A percentile compares a stretch with the other conserved stretches of the same genome.
Evolutionary conservation across 2,329 filamentous ascomycete genomes (phyloP).

Genomic region (Boeremia lycopersici): DNA sequence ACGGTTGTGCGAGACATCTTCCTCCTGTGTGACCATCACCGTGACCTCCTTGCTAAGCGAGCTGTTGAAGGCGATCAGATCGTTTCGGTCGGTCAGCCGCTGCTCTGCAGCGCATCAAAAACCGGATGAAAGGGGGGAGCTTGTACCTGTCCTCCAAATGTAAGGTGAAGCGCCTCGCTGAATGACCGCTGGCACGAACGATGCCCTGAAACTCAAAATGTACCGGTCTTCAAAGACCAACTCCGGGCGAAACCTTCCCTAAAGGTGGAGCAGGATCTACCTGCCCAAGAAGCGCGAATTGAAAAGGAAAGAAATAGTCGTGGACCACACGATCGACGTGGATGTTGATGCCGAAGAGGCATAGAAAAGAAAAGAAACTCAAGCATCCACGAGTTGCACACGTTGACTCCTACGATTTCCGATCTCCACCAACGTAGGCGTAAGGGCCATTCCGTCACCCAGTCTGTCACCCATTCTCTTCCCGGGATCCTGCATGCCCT

Average conservation of each 20-base stretch:
- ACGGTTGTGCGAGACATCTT: neutral
- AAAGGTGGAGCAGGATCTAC: constrained; percentile 6
- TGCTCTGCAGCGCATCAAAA: constrained; percentile 10
- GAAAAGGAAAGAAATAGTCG: constrained; percentile 2
- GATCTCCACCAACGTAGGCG: constrained; percentile 46
- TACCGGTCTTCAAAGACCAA: neutral
- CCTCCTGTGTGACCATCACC: neutral
- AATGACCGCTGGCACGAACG: neutral
- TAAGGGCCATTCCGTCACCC: constrained; percentile 37
- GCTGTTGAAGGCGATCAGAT: neutral
- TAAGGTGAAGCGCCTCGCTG: constrained; percentile 1
- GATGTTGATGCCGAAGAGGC: neutral
- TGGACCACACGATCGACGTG: neutral
- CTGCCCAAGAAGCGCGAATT: constrained; percentile 1
- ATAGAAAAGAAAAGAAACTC: neutral
- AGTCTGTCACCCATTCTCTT: constrained; percentile 35
- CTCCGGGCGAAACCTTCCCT: constrained; percentile 1
- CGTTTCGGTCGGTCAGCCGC: neutral
- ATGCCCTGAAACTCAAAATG: neutral
- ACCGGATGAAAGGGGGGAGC: constrained; percentile 1
- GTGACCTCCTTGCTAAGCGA: neutral
- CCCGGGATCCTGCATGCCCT: constrained; percentile 21
- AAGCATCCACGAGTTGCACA: constrained; percentile 45
- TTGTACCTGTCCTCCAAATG: neutral
- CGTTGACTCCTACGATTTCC: constrained; percentile 44